Evolutionary conservation across 805 yeast genomes (phyloP), one percentile per base, ranked within the genome.

Genomic region (Wickerhamiella vanderwaltii): DNA sequence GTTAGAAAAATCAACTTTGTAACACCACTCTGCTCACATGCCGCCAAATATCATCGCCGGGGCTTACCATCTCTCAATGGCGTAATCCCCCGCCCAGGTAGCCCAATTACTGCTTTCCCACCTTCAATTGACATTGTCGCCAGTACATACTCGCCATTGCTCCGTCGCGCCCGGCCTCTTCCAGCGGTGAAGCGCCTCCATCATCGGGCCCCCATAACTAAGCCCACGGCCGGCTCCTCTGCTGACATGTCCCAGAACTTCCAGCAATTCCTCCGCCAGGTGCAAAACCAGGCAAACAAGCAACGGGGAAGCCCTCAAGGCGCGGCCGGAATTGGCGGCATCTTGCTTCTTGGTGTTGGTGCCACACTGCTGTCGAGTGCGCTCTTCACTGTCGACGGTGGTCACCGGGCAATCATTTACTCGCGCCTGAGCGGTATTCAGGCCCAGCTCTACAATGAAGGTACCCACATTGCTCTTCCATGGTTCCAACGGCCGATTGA

Each of bases 351-450:
- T 4, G 80, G 77, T 42, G 77, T 73, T 41, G 78, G 75, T 44
- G 72, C 75, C 2, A 39, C 73, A 32, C 57, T 70, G 19, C 48
- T 72, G 29, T 73, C 77, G 51, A 64, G 73, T 30, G 41, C 86
- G 1, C 63, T 80, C 26, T 80, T 77, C 64, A 80, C 79, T 59
- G 98, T 91, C 46, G 97, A 91, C 63, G 98, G 98, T 75, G 98
- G 98, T 63, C 97, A 88, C 62, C 72, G 98, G 58, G 98, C 96
- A 13, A 87, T 91, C 56, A 73, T 91, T 29, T 91, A 91, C 61
- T 85, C 94, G 19, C 76, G 98, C 58, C 39, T 86, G 20, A 71
- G 75, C 38, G 98, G 98, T 58, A 78, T 91, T 36, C 81, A 77
- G 57, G 77, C 87, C 13, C 72, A 69, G 46, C 84, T 91, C 49